Conservation (phyloP, 768 basidiomycete species). For the Gloeopeniophorella convolvens region DNA sequence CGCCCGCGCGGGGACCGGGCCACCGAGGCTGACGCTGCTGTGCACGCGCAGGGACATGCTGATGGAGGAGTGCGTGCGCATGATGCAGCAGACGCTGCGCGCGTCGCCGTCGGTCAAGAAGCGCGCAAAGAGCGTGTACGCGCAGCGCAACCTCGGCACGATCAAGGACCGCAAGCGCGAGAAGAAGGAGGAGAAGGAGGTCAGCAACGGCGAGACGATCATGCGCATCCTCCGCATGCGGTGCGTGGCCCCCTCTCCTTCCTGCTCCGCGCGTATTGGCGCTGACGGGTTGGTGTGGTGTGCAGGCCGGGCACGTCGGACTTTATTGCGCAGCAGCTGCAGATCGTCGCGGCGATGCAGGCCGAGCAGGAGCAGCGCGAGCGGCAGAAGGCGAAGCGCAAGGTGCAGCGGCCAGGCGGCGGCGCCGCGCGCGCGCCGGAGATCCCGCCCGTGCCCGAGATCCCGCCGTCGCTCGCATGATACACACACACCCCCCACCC, state of each 20-base stretch:
- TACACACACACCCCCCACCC: not conserved
- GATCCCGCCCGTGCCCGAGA: conserved; percentile 28
- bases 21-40: conserved; percentile 16
- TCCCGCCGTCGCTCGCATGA: conserved; percentile 12
- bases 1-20: not conserved
- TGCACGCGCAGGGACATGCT: conserved; percentile 55
- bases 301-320: conserved; percentile 71
- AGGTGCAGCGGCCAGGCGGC: conserved; percentile 45
- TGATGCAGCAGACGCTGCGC: conserved; percentile 85
- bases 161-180: conserved; percentile 92
- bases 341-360: conserved; percentile 76
- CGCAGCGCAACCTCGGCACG: conserved; percentile 91
- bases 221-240: conserved; percentile 94
- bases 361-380: conserved; percentile 74
- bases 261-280: not conserved
- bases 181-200: conserved; percentile 76
- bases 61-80: conserved; percentile 93
- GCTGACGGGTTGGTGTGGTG: not conserved
- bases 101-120: conserved; percentile 72
- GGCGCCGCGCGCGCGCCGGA: conserved; percentile 25
- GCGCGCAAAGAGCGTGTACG: conserved; percentile 87
- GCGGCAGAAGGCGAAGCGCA: conserved; percentile 52
- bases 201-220: conserved; percentile 78
- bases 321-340: conserved; percentile 82
- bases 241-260: conserved; percentile 44